Base-by-base conservation (phyloP, 2,329 filamentous ascomycete species). In the Decorospora gaudefroyi region DNA sequence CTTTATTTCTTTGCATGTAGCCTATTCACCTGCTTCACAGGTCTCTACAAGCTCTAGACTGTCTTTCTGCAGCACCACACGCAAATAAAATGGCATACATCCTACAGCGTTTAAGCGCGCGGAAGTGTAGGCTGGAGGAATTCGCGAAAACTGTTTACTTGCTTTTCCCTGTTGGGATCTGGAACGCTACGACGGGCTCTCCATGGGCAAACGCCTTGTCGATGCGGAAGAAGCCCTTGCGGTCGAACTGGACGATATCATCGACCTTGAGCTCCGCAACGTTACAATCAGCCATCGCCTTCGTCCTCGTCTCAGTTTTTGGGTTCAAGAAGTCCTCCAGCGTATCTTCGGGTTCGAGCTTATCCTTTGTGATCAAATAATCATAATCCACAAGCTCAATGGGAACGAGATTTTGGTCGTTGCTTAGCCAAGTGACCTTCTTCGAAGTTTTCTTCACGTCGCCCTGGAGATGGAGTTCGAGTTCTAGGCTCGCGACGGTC, bases 371-470 rank as follows among this genome's bases (percentile, higher is more conserved):
- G 66, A 97, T 87, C 34, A 97, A 80, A 74, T 95, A 92, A 73
- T 96, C 92, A 69, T 96, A 97, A 59, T 96, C 90, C 73, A 91
- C 92, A 8, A 96, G 80, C 72, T 96, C 88, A 15, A 93, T 85
- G 6, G 85, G 84, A 10, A 95, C 78, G 0, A 96, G 80, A 46
- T 87, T 81, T 74, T 92, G 87, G 56, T 88, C 82, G 0, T 80
- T 81, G 1, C 89, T 86, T 33, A 97, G 76, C 92, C 92, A 97
- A 1, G 91, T 96, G 25, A 97, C 83, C 79, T 97, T 97, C 83
- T 96, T 96, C 65, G 90, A 85, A 0, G 92, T 97, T 66, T 88
- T 86, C 78, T 95, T 96, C 71, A 97, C 88, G 69, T 97, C 92
- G 42, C 92, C 91, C 61, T 87, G 83, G 35, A 96, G 82, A 72